Evolutionary conservation across 495 filamentous ascomycete species (phyloP).

Genomic region (Xylaria palmicola): DNA sequence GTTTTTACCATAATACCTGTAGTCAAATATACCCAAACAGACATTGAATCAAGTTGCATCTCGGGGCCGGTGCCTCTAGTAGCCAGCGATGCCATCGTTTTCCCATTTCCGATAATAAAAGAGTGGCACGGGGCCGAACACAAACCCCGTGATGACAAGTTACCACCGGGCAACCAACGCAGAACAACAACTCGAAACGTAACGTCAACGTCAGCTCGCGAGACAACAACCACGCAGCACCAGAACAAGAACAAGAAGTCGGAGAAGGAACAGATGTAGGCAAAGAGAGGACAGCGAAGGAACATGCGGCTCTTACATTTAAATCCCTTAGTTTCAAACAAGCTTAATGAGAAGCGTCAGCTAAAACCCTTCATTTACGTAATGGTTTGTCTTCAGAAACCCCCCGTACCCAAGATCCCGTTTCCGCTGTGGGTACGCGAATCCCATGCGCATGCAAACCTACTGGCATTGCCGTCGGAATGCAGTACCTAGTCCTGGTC

Average conservation of each 20-base stretch:
- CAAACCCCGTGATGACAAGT: no score
- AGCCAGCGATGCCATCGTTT: no score
- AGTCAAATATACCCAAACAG: slow-evolving; percentile 5
- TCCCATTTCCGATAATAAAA: no score
- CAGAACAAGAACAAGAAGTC: background rate
- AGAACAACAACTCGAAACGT: no score
- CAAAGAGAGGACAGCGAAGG: background rate
- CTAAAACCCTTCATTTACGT: background rate
- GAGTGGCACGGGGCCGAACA: no score
- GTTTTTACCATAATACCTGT: background rate
- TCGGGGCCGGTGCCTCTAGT: no score
- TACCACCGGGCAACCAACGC: no score
- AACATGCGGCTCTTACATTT: background rate
- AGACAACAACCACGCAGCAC: no score
- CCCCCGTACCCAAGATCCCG: background rate
- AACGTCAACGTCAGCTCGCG: no score
- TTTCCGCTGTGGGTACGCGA: background rate
- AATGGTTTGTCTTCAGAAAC: background rate
- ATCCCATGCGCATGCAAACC: background rate
- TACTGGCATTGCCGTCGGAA: background rate
- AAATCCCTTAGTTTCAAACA: no score
- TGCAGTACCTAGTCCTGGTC: no score
- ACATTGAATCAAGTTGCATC: background rate
- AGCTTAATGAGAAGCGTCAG: background rate
- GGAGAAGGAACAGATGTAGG: background rate